Conservation (phyloP, 345 rosid species). For the Gossypioides kirkii region DNA sequence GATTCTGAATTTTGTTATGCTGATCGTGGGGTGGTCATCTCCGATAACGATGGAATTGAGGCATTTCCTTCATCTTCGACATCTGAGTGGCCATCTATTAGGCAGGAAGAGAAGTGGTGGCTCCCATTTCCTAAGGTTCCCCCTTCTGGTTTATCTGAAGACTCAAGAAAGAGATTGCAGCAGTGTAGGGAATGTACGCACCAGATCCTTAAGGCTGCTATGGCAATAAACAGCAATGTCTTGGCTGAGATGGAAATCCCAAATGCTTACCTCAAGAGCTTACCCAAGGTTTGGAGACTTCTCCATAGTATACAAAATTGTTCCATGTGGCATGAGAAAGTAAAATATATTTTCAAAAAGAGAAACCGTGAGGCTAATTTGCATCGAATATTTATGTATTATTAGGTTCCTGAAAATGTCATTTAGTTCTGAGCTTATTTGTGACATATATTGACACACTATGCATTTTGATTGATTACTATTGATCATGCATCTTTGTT, state of each 20-base stretch:
- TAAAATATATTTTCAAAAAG: neutral
- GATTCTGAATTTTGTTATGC: constrained; percentile 79
- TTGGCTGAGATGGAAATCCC: constrained; percentile 96
- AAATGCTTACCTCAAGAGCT: constrained; percentile 62
- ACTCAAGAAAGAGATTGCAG: constrained; percentile 65
- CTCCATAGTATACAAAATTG: neutral
- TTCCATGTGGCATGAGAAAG: constrained; percentile 1
- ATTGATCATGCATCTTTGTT: neutral
- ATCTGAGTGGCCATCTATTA: constrained; percentile 51
- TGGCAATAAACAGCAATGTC: constrained; percentile 89
- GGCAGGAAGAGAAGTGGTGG: constrained; percentile 96
- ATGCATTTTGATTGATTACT: neutral
- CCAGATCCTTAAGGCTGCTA: constrained; percentile 94
- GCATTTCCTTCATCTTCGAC: constrained; percentile 35
- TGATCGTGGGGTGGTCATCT: constrained; percentile 71
- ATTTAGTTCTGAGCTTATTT: neutral
- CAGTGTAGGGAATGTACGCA: constrained; percentile 81
- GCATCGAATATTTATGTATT: neutral
- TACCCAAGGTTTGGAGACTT: constrained; percentile 66
- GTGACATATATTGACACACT: neutral
- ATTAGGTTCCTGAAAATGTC: neutral
- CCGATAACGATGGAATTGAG: constrained; percentile 44
- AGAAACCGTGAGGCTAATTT: neutral
- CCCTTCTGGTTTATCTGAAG: constrained; percentile 63
- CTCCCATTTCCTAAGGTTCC: constrained; percentile 83